phyloP scores from a whole-genome alignment of 148 eudicot genomes.

The Pouteria glomerata region DNA sequence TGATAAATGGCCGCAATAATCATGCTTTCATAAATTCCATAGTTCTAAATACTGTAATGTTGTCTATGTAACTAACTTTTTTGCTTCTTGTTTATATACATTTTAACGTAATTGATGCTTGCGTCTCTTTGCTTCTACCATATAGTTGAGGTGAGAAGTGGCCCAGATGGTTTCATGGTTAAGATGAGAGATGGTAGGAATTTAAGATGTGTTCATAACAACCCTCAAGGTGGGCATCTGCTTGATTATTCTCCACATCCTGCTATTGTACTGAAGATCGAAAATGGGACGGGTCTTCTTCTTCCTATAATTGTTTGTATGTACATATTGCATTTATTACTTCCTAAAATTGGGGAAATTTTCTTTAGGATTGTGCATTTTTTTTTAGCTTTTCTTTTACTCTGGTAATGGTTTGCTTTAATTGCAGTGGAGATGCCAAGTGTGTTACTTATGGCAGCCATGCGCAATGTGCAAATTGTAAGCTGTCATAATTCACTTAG shows the following conservation, averaged over 20 bases:
- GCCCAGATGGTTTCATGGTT: slow-evolving; percentile 77
- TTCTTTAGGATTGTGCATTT: not conserved
- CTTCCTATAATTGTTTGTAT: slow-evolving; percentile 93
- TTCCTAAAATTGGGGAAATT: slow-evolving; percentile 8
- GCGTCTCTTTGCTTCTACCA: not conserved
- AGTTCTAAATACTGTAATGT: not conserved
- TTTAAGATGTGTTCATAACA: slow-evolving; percentile 80
- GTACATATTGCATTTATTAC: slow-evolving; percentile 20
- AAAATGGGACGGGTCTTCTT: slow-evolving; percentile 91
- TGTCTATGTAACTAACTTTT: not conserved
- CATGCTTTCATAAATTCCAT: not conserved
- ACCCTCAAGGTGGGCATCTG: slow-evolving; percentile 76
- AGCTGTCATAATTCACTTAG: no score
- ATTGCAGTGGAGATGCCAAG: slow-evolving; percentile 95
- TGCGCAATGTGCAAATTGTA: slow-evolving; percentile 85
- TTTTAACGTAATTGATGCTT: not conserved
- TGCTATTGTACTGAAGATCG: slow-evolving; percentile 97
- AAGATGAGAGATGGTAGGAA: slow-evolving; percentile 86
- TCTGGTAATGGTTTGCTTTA: not conserved
- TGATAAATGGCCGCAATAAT: not conserved
- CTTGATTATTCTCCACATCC: slow-evolving; percentile 95
- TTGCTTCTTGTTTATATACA: no score
- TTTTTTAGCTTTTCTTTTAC: not conserved
- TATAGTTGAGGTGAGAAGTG: slow-evolving; percentile 88
- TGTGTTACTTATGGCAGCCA: slow-evolving; percentile 84